A percentile compares a stretch with the other conserved stretches of the same genome.
These are phyloP conservation scores for Phytophthora cactorum DNA, from an alignment of 352 stramenopile genomes.

Conservation along the genomic window DNA sequence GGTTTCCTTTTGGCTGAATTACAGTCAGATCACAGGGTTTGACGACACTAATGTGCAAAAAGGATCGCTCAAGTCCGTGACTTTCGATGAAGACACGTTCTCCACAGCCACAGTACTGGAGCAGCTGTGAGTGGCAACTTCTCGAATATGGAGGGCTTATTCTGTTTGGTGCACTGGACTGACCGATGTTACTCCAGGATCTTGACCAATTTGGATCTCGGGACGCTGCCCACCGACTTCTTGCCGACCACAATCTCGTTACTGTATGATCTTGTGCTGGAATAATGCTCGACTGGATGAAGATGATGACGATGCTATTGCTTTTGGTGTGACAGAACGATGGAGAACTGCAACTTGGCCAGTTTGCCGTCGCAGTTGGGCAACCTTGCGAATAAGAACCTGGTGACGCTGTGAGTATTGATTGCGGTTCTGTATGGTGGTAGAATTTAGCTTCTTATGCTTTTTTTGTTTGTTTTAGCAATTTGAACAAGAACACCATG, in stretches of 20 bases:
- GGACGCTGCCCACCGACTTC: conserved; percentile 48
- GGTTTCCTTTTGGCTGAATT: conserved; percentile 14
- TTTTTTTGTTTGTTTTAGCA: conserved; percentile 30
- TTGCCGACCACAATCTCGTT: conserved; percentile 55
- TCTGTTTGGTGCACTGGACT: neutral
- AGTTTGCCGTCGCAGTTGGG: conserved; percentile 53
- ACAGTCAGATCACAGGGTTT: conserved; percentile 78
- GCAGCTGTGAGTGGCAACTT: conserved; percentile 47
- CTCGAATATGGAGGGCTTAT: neutral
- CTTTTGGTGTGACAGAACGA: conserved; percentile 34
- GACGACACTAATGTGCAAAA: conserved; percentile 61
- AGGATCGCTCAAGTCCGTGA: conserved; percentile 59
- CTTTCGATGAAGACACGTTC: conserved; percentile 58
- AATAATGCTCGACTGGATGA: conserved; percentile 5
- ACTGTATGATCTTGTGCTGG: conserved; percentile 33
- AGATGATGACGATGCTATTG: conserved; percentile 6
- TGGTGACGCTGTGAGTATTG: conserved; percentile 56
- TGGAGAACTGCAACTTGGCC: conserved; percentile 77
- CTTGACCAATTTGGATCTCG: conserved; percentile 69
- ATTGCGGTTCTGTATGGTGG: neutral
- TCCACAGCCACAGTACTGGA: conserved; percentile 40
- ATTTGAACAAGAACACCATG: conserved; percentile 68
- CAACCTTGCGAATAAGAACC: conserved; percentile 50
- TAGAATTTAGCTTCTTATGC: neutral
- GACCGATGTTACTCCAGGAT: conserved; percentile 35